Evolutionary conservation across 2,329 filamentous ascomycete species (phyloP).

Genomic region (Tolypocladium nubicola): DNA sequence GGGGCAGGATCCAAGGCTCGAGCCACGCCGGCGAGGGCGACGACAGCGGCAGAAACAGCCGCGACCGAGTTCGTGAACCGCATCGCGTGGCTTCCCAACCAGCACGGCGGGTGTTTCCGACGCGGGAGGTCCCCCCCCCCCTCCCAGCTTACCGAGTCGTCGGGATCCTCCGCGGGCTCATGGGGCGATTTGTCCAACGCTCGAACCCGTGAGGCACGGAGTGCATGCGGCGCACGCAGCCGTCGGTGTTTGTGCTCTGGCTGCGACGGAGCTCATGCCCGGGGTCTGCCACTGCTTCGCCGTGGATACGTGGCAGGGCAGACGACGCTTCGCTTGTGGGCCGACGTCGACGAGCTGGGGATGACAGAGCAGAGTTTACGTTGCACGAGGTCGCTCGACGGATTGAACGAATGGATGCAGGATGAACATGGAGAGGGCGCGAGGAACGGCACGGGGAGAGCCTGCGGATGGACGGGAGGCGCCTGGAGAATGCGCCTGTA

Average conservation of each 20-base stretch:
- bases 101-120: neutral
- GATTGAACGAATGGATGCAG: neutral
- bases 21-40: constrained; percentile 2
- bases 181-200: neutral
- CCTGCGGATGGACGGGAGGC: neutral
- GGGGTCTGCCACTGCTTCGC: neutral
- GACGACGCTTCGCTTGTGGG: neutral
- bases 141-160: neutral
- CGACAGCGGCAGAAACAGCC: constrained; percentile 3
- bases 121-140: neutral
- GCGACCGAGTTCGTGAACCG: constrained; percentile 1
- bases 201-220: neutral
- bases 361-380: too few relatives aligned
- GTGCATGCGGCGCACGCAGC: constrained; percentile 1
- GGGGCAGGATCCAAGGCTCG: constrained; percentile 8
- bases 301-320: neutral
- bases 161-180: neutral
- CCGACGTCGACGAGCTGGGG: neutral
- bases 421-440: neutral
- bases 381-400: neutral
- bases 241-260: neutral
- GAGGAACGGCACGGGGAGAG: neutral
- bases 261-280: constrained; percentile 1
- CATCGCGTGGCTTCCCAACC: constrained; percentile 5
- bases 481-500: neutral